Evolutionary conservation across 352 stramenopile genomes (phyloP).

Genomic region (Pythium plurisporium): DNA sequence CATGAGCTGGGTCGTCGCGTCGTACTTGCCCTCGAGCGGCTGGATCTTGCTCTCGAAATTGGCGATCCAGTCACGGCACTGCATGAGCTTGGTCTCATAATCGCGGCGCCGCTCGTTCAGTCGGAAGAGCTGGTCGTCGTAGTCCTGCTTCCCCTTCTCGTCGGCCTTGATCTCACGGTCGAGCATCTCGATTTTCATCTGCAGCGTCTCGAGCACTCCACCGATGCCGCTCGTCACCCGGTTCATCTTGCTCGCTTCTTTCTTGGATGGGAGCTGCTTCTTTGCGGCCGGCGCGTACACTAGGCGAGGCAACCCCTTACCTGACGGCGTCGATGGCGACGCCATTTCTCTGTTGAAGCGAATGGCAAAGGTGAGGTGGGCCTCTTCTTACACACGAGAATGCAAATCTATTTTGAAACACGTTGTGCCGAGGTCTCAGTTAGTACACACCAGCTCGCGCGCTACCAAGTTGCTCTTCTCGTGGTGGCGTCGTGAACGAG

Average conservation of each 20-base stretch:
- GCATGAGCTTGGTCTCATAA: slow-evolving; percentile 43
- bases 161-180: slow-evolving; percentile 68
- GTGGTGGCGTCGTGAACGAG: neutral
- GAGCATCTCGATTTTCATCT: slow-evolving; percentile 56
- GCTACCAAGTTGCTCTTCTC: neutral
- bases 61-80: slow-evolving; percentile 55
- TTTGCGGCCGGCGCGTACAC: slow-evolving; percentile 42
- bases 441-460: slow-evolving; percentile 8
- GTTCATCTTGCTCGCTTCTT: slow-evolving; percentile 68
- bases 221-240: slow-evolving; percentile 64
- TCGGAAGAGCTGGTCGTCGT: slow-evolving; percentile 71
- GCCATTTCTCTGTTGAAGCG: too few species aligned
- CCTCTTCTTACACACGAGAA: neutral
- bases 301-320: slow-evolving; percentile 37
- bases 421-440: neutral
- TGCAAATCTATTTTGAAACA: slow-evolving; percentile 9
- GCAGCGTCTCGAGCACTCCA: slow-evolving; percentile 51
- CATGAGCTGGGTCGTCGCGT: slow-evolving; percentile 73
- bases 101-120: slow-evolving; percentile 48
- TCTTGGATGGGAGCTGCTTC: slow-evolving; percentile 42
- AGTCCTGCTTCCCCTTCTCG: slow-evolving; percentile 74
- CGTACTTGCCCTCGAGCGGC: slow-evolving; percentile 63
- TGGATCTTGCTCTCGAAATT: slow-evolving; percentile 72
- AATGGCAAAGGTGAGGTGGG: too few species aligned
- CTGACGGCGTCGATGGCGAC: slow-evolving; percentile 6